These are phyloP conservation scores for Mycena pura DNA, from an alignment of 768 basidiomycete species.

Conservation along the genomic window DNA sequence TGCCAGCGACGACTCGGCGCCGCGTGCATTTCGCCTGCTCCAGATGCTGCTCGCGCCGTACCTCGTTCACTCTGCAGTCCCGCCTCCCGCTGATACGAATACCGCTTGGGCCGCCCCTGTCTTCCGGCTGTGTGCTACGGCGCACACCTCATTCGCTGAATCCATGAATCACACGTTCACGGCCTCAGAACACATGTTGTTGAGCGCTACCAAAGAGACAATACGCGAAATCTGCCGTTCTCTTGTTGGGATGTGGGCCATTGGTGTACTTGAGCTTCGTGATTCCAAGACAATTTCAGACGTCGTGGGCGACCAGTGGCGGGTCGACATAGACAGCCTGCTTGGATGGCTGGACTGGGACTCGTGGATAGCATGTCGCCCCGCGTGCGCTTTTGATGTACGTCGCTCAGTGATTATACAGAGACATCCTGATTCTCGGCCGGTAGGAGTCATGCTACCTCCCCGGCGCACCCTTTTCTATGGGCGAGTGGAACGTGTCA, in stretches of 20 bases:
- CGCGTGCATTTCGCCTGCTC: constrained; percentile 36
- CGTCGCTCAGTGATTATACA: constrained; percentile 21
- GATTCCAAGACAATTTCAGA: background rate
- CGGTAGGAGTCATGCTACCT: constrained; percentile 19
- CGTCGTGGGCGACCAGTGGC: constrained; percentile 41
- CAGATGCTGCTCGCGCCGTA: constrained; percentile 40
- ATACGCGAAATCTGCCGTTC: constrained; percentile 54
- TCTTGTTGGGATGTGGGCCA: constrained; percentile 54
- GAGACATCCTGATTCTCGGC: background rate
- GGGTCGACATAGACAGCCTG: constrained; percentile 38
- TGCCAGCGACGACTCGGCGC: constrained; percentile 9
- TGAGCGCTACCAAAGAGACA: constrained; percentile 41
- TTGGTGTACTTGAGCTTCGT: constrained; percentile 36
- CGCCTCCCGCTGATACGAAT: constrained; percentile 10
- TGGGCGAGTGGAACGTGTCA: constrained; percentile 13
- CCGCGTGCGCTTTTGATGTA: constrained; percentile 54
- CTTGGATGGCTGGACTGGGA: constrained; percentile 63
- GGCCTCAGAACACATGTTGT: constrained; percentile 37
- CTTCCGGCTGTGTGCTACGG: constrained; percentile 38
- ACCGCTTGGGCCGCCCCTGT: constrained; percentile 42
- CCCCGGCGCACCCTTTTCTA: constrained; percentile 17
- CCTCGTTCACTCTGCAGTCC: constrained; percentile 30
- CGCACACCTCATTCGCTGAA: constrained; percentile 36
- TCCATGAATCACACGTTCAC: constrained; percentile 28
- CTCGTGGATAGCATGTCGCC: constrained; percentile 55